Evolutionary conservation across 371 early-diverging fungal genomes (phyloP).

Genomic region (Quaeritorhiza haematococci): DNA sequence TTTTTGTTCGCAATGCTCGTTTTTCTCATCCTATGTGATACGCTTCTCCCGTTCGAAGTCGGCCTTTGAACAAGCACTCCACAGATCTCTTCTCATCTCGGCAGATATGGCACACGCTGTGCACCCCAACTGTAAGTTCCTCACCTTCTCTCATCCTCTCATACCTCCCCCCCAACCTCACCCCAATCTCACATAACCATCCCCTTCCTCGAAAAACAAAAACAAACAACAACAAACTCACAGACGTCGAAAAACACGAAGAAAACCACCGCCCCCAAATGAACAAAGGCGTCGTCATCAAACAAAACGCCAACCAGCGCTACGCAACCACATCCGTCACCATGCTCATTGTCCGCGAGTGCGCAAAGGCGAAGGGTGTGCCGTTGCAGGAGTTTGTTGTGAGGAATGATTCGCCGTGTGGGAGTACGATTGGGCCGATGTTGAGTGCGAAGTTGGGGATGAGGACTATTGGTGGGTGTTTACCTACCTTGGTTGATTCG

Average conservation of each 20-base stretch:
- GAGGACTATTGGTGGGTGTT: constrained; percentile 74
- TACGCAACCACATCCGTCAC: constrained; percentile 94
- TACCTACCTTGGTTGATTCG: no score
- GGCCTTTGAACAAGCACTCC: constrained; percentile 79
- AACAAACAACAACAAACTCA: constrained; percentile 2
- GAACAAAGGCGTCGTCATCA: constrained; percentile 93
- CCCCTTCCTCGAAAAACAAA: constrained; percentile 19
- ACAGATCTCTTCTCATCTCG: constrained; percentile 81
- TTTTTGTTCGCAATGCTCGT: constrained; percentile 10
- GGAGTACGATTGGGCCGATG: constrained; percentile 95
- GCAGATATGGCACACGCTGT: constrained; percentile 95
- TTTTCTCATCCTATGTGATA: background rate
- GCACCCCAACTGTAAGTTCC: constrained; percentile 78
- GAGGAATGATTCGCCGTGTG: constrained; percentile 89
- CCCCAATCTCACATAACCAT: background rate
- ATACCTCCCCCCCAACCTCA: background rate
- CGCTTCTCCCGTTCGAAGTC: constrained; percentile 13
- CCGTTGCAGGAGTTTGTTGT: constrained; percentile 90
- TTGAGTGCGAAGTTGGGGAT: constrained; percentile 90
- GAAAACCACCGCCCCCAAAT: constrained; percentile 86
- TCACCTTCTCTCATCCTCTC: background rate
- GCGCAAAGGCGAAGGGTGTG: constrained; percentile 67
- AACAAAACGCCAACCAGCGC: constrained; percentile 90
- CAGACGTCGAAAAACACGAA: constrained; percentile 69
- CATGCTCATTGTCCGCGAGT: constrained; percentile 70